These are phyloP conservation scores for Prunus padus DNA, from an alignment of 306 rosid genomes.

Conservation along the genomic window DNA sequence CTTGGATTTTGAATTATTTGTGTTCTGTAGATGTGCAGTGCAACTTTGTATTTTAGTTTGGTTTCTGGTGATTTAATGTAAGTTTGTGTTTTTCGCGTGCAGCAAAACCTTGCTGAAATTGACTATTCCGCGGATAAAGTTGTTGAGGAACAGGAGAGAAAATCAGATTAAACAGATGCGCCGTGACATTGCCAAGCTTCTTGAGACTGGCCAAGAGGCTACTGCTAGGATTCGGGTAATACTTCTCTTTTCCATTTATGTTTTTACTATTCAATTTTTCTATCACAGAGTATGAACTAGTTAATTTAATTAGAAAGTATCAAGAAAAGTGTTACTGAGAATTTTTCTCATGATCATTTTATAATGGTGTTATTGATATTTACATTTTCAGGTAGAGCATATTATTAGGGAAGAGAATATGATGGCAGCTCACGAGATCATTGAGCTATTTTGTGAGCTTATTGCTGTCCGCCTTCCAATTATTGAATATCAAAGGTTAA, in stretches of 20 bases:
- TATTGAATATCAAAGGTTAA: constrained; percentile 80
- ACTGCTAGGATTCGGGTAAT: constrained; percentile 91
- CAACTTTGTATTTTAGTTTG: neutral
- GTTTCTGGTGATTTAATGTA: neutral
- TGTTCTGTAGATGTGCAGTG: neutral
- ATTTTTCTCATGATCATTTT: neutral
- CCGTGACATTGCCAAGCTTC: constrained; percentile 92
- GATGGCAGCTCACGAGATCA: constrained; percentile 97
- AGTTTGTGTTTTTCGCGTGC: constrained; percentile 8
- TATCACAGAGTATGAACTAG: neutral
- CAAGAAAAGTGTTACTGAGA: neutral
- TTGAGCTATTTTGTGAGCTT: constrained; percentile 85
- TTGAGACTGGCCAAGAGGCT: constrained; percentile 98
- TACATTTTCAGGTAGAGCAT: constrained; percentile 79
- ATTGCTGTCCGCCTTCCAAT: constrained; percentile 85
- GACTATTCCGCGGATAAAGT: constrained; percentile 90
- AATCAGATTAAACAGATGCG: constrained; percentile 90
- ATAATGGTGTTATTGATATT: neutral
- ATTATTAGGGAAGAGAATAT: constrained; percentile 93
- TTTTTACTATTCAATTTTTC: neutral
- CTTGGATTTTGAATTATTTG: neutral
- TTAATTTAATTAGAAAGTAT: neutral
- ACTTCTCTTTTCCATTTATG: neutral
- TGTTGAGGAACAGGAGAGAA: constrained; percentile 87
- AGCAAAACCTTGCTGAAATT: constrained; percentile 90